Percentiles rank a stretch among this genome's conserved stretches.
phyloP scores from a whole-genome alignment of 2,329 filamentous ascomycete species.

The Trichoderma sp. region DNA sequence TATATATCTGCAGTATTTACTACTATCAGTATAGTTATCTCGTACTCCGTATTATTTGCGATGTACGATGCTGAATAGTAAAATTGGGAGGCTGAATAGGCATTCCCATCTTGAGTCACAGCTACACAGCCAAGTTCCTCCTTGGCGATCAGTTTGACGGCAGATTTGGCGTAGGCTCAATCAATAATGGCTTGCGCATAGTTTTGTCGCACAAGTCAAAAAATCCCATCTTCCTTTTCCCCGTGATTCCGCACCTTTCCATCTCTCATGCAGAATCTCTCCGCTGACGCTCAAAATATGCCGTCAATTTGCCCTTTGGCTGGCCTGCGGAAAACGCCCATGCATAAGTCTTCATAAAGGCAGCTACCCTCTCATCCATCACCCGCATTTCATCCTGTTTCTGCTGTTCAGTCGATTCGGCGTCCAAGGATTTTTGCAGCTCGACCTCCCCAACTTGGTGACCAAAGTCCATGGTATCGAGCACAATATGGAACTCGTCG shows the following conservation, averaged over 20 bases:
- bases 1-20: too few relatives aligned
- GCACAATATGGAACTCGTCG: not conserved
- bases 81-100: too few relatives aligned
- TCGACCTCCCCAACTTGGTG: slow-evolving; percentile 7
- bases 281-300: slow-evolving; percentile 5
- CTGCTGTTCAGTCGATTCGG: not conserved
- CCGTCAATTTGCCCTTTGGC: not conserved
- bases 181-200: not conserved
- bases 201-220: not conserved
- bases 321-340: not conserved
- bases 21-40: too few relatives aligned
- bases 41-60: too few relatives aligned
- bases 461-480: slow-evolving; percentile 9
- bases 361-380: not conserved
- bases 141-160: too few relatives aligned
- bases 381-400: not conserved
- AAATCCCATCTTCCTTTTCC: not conserved
- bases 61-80: too few relatives aligned
- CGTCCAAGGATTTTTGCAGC: not conserved
- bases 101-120: too few relatives aligned
- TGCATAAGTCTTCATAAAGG: not conserved
- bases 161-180: not conserved
- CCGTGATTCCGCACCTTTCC: too few relatives aligned
- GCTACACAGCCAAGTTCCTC: too few relatives aligned
- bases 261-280: not conserved